Percentiles rank a stretch among this genome's conserved stretches.
Conservation (phyloP, 2,329 filamentous ascomycete genomes). For the Apiospora aurea region DNA sequence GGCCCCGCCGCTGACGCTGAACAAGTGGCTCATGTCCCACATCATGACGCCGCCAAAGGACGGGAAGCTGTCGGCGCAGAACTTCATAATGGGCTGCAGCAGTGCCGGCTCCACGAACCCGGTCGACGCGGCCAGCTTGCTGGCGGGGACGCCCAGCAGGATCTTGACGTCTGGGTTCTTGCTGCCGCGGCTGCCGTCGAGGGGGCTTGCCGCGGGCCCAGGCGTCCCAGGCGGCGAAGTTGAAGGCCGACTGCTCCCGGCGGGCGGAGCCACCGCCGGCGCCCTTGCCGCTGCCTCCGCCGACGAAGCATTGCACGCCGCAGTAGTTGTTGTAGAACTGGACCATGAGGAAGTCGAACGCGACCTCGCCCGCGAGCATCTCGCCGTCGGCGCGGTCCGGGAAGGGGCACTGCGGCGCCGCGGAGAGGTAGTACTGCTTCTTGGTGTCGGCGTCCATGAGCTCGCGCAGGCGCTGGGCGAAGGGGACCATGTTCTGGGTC, state of each 20-base stretch:
- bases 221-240: constrained; percentile 69
- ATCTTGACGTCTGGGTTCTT: constrained; percentile 68
- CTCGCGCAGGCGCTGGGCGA: constrained; percentile 63
- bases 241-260: constrained; percentile 60
- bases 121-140: constrained; percentile 54
- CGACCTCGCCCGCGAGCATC: constrained; percentile 59
- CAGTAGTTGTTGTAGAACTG: constrained; percentile 78
- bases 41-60: constrained; percentile 74
- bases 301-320: constrained; percentile 60
- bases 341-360: constrained; percentile 67
- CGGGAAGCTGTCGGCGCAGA: constrained; percentile 55
- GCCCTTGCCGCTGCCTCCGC: constrained; percentile 39
- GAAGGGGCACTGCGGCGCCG: constrained; percentile 73
- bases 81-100: constrained; percentile 59
- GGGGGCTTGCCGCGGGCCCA: constrained; percentile 61
- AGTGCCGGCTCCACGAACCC: constrained; percentile 59
- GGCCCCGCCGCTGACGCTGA: constrained; percentile 54
- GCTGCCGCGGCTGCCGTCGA: constrained; percentile 41
- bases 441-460: constrained; percentile 32
- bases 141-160: constrained; percentile 66
- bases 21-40: constrained; percentile 71
- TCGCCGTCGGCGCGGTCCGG: constrained; percentile 66
- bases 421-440: constrained; percentile 66
- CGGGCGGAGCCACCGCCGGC: not conserved
- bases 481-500: constrained; percentile 65